Conservation (phyloP, 2,329 filamentous ascomycete species). For the Neurospora crassa region DNA sequence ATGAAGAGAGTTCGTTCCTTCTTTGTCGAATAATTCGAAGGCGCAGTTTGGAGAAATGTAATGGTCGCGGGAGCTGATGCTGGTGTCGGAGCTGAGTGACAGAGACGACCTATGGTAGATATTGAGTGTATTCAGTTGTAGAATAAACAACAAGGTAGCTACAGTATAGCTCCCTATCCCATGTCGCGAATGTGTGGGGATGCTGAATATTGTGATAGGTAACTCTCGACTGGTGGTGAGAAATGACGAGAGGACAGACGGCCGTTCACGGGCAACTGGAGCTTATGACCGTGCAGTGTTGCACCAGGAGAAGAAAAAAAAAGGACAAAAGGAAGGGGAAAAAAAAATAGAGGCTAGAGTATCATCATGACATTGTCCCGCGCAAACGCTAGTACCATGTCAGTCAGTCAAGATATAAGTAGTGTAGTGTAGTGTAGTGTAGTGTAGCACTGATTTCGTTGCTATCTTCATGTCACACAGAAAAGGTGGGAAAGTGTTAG, state of each 20-base stretch:
- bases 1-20: not conserved
- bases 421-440: too few relatives aligned
- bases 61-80: not conserved
- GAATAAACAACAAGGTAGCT: not conserved
- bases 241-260: not conserved
- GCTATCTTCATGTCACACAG: not conserved
- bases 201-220: not conserved
- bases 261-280: not conserved
- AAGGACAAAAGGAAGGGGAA: not conserved
- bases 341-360: constrained; percentile 6
- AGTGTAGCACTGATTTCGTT: not conserved
- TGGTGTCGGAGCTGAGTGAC: not conserved
- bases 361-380: constrained; percentile 12
- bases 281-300: not conserved
- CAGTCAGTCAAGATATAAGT: not conserved
- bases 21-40: not conserved
- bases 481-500: not conserved
- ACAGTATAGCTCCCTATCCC: not conserved
- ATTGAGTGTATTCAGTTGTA: not conserved
- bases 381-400: constrained; percentile 5
- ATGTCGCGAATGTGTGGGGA: not conserved
- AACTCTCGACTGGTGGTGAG: not conserved
- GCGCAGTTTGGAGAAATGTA: not conserved
- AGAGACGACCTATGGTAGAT: not conserved
- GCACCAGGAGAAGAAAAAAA: not conserved